Base-by-base conservation (phyloP, 257 asterid genomes). In the Capsicum rhomboideum region DNA sequence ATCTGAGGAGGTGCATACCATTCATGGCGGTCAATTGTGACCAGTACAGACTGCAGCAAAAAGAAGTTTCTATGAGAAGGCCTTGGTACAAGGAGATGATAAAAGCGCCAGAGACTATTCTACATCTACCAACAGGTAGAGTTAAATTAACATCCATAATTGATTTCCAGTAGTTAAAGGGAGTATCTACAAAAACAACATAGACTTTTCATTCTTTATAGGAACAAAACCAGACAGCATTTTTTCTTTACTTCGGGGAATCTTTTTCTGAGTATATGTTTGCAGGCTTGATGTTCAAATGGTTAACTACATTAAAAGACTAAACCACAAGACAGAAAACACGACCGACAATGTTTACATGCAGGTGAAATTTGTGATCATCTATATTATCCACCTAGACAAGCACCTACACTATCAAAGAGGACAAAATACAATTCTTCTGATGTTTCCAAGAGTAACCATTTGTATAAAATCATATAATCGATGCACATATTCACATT, bases 1-100 rank as follows among this genome's bases (percentile, higher is more conserved):
- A 93, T 87, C 81, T 91, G 97, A 77, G 99, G 98, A 80, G 94
- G 92, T 55, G 99, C 98, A 90, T 97, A 95, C 99, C 99, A 97
- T 88, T 97, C 98, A 86, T 95, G 98, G 82, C 98, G 96, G 82
- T 97, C 99, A 83, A 97, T 87, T 61, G 99, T 95, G 87, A 97
- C 98, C 84, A 97, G 93, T 84, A 94, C 99, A 88, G 99, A 95
- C 99, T 97, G 98, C 90, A 90, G 21, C 81, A 84, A 91, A 68
- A 84, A 52, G 28, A 42, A 42, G 28, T 11, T 29, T 49, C 86
- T 14, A 59, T 82, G 79, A 72, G 26, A 78, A 68, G 21, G 34
- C 79, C 54, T 44, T 1, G 17, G 53, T 31, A 31, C 77, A 42
- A 46, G 14, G 78, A 67, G 69, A 82, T 26, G 54, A 40, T 31